phyloP scores from a whole-genome alignment of 2,329 filamentous ascomycete species.

The Xylariales sp. region DNA sequence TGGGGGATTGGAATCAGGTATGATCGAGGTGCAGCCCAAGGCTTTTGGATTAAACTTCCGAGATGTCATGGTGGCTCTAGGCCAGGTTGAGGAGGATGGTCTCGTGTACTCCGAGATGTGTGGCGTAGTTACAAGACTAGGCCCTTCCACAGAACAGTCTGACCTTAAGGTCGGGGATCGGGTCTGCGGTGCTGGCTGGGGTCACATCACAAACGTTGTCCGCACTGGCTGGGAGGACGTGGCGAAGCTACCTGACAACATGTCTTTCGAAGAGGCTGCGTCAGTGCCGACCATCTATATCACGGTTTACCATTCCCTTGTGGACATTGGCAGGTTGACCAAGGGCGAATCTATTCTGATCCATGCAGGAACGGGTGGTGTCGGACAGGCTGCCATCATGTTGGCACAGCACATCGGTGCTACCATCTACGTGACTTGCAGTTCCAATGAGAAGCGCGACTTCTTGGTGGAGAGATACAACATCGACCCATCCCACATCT shows the following conservation, averaged over 20 bases:
- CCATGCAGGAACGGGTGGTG: background rate
- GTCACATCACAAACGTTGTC: background rate
- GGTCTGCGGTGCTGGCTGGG: background rate
- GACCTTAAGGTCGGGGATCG: conserved; percentile 1
- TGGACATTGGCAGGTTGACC: background rate
- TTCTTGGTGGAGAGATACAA: background rate
- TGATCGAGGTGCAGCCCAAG: too few species aligned
- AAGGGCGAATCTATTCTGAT: background rate
- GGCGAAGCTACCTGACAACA: background rate
- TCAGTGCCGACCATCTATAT: background rate
- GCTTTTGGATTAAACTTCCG: too few species aligned
- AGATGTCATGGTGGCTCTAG: too few species aligned
- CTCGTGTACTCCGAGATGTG: too few species aligned
- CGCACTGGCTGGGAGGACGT: background rate
- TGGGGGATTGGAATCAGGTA: too few species aligned
- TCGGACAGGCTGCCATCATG: background rate
- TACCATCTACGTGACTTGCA: background rate
- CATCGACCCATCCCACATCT: background rate
- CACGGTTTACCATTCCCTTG: background rate
- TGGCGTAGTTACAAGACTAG: too few species aligned
- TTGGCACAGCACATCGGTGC: background rate
- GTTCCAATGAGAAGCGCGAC: background rate
- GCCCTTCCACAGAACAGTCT: too few species aligned
- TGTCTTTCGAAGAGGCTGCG: background rate
- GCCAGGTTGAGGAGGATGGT: too few species aligned